Evolutionary conservation across 176 grass and related monocot species (phyloP).

Genomic region (Raddia guianensis): DNA sequence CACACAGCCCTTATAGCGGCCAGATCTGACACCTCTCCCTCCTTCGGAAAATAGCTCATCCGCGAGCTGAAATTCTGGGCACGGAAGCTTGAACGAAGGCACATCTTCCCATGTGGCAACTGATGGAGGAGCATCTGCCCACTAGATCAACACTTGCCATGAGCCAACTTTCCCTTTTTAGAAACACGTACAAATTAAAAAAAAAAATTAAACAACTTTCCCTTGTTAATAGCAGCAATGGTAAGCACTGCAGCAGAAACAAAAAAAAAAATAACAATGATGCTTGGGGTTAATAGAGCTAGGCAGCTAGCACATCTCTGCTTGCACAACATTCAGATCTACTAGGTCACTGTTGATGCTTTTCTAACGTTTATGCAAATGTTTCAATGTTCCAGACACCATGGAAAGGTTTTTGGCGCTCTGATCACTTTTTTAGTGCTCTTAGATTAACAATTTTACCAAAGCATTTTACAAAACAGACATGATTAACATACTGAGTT

Average conservation of each 20-base stretch:
- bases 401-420: background rate
- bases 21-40: no score
- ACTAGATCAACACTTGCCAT: no score
- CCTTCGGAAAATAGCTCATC: no score
- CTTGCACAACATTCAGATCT: background rate
- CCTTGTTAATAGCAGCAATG: background rate
- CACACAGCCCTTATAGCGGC: no score
- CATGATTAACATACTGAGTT: background rate
- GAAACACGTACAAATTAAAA: no score
- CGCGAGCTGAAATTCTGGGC: no score
- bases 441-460: background rate
- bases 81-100: no score
- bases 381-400: background rate
- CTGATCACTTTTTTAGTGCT: background rate
- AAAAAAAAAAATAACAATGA: background rate
- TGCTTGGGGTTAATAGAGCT: background rate
- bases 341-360: background rate
- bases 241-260: background rate
- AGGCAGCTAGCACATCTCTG: background rate
- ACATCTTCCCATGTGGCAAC: no score
- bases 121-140: no score
- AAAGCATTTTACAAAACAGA: background rate
- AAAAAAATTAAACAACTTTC: no score
- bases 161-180: no score
- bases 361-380: background rate